Percentiles rank a stretch among this genome's conserved stretches.
These are phyloP conservation scores for Wickerhamiella vanderwaltii DNA, from an alignment of 805 yeast genomes.

Conservation along the genomic window DNA sequence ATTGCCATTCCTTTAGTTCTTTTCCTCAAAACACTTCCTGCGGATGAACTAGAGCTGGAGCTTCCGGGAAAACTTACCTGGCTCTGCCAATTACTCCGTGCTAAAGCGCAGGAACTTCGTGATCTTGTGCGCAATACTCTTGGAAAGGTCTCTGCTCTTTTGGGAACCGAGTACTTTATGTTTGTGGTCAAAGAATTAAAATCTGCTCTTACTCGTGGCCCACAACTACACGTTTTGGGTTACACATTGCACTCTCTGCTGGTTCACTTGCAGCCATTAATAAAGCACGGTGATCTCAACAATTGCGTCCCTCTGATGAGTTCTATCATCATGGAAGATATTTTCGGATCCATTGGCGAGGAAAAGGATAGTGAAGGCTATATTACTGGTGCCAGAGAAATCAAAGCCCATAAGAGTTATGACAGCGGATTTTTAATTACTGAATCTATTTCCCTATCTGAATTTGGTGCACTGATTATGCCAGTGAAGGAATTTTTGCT, in stretches of 20 bases:
- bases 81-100: conserved; percentile 78
- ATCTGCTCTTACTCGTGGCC: conserved; percentile 72
- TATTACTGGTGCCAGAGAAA: conserved; percentile 74
- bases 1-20: conserved; percentile 69
- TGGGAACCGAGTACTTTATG: conserved; percentile 63
- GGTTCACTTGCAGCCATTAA: conserved; percentile 34
- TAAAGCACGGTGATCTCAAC: conserved; percentile 59
- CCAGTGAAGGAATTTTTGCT: conserved; percentile 58
- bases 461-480: conserved; percentile 44
- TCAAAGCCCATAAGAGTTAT: conserved; percentile 74
- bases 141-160: conserved; percentile 45
- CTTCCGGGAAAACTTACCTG: conserved; percentile 76
- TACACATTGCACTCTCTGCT: conserved; percentile 71
- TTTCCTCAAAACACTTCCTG: conserved; percentile 49
- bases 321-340: conserved; percentile 77
- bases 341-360: conserved; percentile 81
- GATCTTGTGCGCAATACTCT: conserved; percentile 72
- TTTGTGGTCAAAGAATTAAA: conserved; percentile 70
- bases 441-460: conserved; percentile 52
- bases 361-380: conserved; percentile 95
- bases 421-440: conserved; percentile 46
- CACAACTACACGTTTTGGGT: conserved; percentile 86
- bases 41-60: conserved; percentile 41
- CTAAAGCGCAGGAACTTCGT: conserved; percentile 76
- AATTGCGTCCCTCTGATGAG: conserved; percentile 45